phyloP scores from a whole-genome alignment of 2,329 filamentous ascomycete species.

The Alternaria consortialis region DNA sequence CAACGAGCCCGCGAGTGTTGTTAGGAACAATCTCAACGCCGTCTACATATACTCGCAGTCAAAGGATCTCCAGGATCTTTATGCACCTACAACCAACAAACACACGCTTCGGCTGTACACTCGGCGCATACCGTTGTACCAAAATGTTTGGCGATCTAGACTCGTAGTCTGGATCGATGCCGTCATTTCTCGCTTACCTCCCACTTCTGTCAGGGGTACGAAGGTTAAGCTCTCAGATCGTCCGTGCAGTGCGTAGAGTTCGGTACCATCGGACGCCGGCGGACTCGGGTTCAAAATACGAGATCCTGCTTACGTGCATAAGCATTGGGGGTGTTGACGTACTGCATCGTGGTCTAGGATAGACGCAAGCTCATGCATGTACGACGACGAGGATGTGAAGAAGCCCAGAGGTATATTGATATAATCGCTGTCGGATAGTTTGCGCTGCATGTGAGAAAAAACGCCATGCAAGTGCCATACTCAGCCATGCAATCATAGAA shows the following conservation, averaged over 20 bases:
- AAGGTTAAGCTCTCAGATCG: not conserved
- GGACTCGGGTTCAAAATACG: not conserved
- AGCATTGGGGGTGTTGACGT: not conserved
- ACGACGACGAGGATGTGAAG: not conserved
- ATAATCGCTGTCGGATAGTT: not conserved
- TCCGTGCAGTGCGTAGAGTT: not conserved
- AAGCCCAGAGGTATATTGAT: not conserved
- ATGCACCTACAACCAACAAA: not conserved
- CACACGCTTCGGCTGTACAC: not conserved
- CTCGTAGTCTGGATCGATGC: constrained; percentile 37
- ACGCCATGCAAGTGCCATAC: constrained; percentile 11
- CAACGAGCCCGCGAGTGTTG: not conserved
- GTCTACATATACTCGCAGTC: not conserved
- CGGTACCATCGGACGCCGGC: constrained; percentile 12
- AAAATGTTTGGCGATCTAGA: constrained; percentile 31
- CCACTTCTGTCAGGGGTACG: constrained; percentile 6
- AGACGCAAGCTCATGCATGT: not conserved
- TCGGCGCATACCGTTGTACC: constrained; percentile 12
- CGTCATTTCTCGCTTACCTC: constrained; percentile 32
- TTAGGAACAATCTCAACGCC: not conserved
- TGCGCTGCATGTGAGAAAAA: not conserved
- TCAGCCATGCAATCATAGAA: constrained; percentile 1
- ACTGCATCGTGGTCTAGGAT: not conserved
- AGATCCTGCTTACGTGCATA: constrained; percentile 6
- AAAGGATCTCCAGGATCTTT: constrained; percentile 5